Evolutionary conservation across 805 yeast species (phyloP).

Genomic region (Ogataea pini): DNA sequence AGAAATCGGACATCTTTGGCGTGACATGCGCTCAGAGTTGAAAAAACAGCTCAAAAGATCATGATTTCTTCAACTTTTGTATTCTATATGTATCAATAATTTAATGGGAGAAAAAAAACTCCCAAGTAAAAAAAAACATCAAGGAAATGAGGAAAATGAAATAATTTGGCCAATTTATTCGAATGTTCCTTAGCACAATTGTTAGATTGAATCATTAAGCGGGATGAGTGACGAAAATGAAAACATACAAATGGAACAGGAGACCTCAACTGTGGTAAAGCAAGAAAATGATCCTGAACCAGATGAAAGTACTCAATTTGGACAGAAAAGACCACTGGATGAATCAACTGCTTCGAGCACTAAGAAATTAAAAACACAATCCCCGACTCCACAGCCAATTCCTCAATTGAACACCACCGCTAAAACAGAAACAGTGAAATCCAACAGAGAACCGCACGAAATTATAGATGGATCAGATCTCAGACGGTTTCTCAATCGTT

Average conservation of each 20-base stretch:
- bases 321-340: slow-evolving; percentile 4
- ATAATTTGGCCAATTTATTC: not conserved
- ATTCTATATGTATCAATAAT: not conserved
- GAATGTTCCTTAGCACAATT: too few relatives aligned
- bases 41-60: slow-evolving; percentile 12
- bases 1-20: slow-evolving; percentile 37
- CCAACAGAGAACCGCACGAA: slow-evolving; percentile 34
- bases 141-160: not conserved
- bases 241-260: not conserved
- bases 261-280: not conserved
- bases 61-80: not conserved
- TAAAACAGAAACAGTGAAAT: slow-evolving; percentile 11
- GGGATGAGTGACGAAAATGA: too few relatives aligned
- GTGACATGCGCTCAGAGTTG: slow-evolving; percentile 33
- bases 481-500: slow-evolving; percentile 49
- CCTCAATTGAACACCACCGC: slow-evolving; percentile 23
- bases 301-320: not conserved
- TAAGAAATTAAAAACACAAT: slow-evolving; percentile 21
- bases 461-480: slow-evolving; percentile 56
- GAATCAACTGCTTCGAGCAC: not conserved
- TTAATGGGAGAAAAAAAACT: not conserved
- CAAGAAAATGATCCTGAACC: not conserved
- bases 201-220: too few relatives aligned
- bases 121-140: not conserved
- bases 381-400: slow-evolving; percentile 28